These are phyloP conservation scores for Akanthomyces lecanii DNA, from an alignment of 2,329 filamentous ascomycete species.

Conservation along the genomic window DNA sequence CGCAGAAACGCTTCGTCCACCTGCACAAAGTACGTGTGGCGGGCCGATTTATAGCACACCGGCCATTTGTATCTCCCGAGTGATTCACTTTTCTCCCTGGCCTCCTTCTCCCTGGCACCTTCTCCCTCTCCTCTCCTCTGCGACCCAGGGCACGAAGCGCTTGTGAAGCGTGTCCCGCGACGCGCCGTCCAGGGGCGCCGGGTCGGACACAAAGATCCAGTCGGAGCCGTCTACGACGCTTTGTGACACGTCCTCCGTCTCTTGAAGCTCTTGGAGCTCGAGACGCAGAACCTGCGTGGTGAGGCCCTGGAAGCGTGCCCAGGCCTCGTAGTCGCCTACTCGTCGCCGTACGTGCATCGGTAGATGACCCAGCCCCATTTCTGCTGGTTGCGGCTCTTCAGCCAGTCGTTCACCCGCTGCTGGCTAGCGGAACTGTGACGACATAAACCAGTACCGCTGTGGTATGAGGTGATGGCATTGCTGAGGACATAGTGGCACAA, in stretches of 20 bases:
- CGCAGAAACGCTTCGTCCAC: neutral
- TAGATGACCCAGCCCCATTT: conserved; percentile 22
- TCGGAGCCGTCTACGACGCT: conserved; percentile 9
- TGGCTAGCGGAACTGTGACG: neutral
- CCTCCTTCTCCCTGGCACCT: too few species aligned
- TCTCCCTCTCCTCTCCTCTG: neutral
- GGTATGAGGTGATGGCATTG: neutral
- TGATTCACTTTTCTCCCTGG: neutral
- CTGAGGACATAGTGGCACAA: neutral
- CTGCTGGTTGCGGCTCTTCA: neutral
- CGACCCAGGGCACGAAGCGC: neutral
- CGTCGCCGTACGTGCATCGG: conserved; percentile 20
- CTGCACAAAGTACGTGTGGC: neutral
- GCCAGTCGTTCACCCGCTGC: neutral
- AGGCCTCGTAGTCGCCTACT: conserved; percentile 3
- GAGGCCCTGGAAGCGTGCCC: conserved; percentile 10
- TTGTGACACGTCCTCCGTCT: neutral
- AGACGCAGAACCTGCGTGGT: neutral
- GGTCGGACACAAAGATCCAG: conserved; percentile 16
- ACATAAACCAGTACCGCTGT: neutral
- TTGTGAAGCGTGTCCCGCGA: neutral
- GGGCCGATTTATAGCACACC: neutral
- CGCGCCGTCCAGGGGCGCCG: conserved; percentile 2
- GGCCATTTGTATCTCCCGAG: neutral
- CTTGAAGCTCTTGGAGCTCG: neutral